phyloP scores from a whole-genome alignment of 306 rosid genomes.

The Prunus fruticosa region DNA sequence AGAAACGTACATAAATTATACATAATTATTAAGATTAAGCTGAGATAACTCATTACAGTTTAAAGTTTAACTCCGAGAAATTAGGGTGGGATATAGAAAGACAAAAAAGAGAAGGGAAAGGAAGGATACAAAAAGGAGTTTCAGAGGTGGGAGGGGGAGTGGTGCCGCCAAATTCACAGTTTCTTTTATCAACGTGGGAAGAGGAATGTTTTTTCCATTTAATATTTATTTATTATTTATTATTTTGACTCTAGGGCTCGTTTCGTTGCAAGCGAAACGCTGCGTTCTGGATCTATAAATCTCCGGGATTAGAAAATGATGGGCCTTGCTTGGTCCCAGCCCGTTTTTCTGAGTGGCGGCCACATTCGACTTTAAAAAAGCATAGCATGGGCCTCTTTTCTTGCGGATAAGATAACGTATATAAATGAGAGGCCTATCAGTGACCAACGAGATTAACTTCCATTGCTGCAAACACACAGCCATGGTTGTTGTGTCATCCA shows the following conservation, averaged over 20 bases:
- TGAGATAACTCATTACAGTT: background rate
- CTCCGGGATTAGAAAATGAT: too few relatives aligned
- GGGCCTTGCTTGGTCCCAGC: too few relatives aligned
- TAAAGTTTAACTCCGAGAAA: background rate
- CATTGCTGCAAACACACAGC: conserved; percentile 7
- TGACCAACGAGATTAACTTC: conserved; percentile 20
- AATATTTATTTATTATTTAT: background rate
- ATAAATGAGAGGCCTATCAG: conserved; percentile 48
- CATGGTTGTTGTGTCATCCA: conserved; percentile 49
- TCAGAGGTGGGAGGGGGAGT: background rate
- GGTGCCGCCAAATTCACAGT: background rate
- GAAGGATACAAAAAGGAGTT: background rate
- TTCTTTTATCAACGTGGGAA: background rate
- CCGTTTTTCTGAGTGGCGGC: too few relatives aligned
- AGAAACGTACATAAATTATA: background rate
- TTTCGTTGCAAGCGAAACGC: background rate
- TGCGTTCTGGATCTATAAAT: too few relatives aligned
- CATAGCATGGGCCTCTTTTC: too few relatives aligned
- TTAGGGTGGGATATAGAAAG: background rate
- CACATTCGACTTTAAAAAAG: too few relatives aligned
- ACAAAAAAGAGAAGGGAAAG: background rate
- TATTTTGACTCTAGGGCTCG: background rate
- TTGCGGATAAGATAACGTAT: conserved; percentile 37
- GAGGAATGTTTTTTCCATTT: background rate
- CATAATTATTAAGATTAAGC: background rate